These are phyloP conservation scores for Xylaria scruposa DNA, from an alignment of 495 filamentous ascomycete species.

Conservation along the genomic window DNA sequence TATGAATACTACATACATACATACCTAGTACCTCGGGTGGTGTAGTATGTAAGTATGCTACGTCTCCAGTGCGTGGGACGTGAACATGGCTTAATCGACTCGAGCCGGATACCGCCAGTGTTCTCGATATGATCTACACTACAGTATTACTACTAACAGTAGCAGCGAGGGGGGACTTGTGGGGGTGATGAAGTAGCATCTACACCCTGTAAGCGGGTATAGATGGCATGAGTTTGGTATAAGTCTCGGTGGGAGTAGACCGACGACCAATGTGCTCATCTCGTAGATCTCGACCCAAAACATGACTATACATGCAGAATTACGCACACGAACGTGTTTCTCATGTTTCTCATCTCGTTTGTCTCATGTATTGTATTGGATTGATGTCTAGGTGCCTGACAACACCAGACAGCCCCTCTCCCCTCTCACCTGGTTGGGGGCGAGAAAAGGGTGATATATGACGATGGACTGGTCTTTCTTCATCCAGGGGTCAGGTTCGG, in stretches of 20 bases:
- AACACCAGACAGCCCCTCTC: not conserved
- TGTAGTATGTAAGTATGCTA: not conserved
- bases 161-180: conserved; percentile 3
- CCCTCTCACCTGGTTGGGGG: not conserved
- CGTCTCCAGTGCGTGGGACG: not conserved
- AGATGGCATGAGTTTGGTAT: no score
- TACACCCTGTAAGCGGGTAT: conserved; percentile 3
- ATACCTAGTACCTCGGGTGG: not conserved
- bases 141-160: conserved; percentile 12
- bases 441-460: not conserved
- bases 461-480: not conserved
- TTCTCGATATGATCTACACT: conserved; percentile 11
- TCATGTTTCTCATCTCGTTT: not conserved
- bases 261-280: not conserved
- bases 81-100: not conserved
- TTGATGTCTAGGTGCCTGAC: not conserved
- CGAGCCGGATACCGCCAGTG: not conserved
- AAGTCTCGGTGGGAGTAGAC: conserved; percentile 1
- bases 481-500: not conserved
- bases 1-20: not conserved
- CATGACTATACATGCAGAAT: not conserved
- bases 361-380: not conserved
- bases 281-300: conserved; percentile 5
- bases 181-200: not conserved
- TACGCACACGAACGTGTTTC: conserved; percentile 2